Evolutionary conservation across 2,329 filamentous ascomycete species (phyloP).

Genomic region (Phaeoacremonium minimum): DNA sequence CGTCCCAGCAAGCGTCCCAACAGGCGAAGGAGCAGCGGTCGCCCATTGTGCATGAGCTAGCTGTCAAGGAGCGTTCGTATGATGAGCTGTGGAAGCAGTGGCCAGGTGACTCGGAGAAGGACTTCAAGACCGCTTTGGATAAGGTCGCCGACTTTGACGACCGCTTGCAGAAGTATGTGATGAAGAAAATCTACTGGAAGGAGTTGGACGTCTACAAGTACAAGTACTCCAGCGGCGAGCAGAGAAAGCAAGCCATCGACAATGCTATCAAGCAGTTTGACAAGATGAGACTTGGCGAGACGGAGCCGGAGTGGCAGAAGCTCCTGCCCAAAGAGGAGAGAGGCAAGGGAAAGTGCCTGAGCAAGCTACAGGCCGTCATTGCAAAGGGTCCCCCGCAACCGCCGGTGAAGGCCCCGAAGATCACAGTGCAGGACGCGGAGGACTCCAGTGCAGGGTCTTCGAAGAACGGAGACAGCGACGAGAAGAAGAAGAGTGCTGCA

Average conservation of each 20-base stretch:
- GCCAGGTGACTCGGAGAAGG: slow-evolving; percentile 42
- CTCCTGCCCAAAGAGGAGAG: slow-evolving; percentile 55
- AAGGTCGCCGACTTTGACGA: slow-evolving; percentile 54
- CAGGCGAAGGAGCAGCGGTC: slow-evolving; percentile 34
- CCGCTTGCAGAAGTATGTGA: slow-evolving; percentile 44
- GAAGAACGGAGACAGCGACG: slow-evolving; percentile 34
- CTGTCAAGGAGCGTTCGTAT: slow-evolving; percentile 45
- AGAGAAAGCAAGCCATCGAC: slow-evolving; percentile 57
- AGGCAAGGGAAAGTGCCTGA: slow-evolving; percentile 56
- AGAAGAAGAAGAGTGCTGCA: slow-evolving; percentile 20
- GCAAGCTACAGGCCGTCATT: slow-evolving; percentile 56
- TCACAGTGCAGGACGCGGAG: slow-evolving; percentile 46
- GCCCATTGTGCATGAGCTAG: slow-evolving; percentile 57
- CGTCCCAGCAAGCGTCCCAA: slow-evolving; percentile 50
- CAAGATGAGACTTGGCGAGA: slow-evolving; percentile 49
- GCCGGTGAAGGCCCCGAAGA: slow-evolving; percentile 47
- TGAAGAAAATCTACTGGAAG: slow-evolving; percentile 56
- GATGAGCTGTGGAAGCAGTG: slow-evolving; percentile 46
- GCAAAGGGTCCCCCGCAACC: slow-evolving; percentile 44
- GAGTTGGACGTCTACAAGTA: slow-evolving; percentile 63
- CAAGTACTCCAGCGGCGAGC: slow-evolving; percentile 46
- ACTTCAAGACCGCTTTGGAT: slow-evolving; percentile 48
- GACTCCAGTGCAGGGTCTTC: slow-evolving; percentile 32
- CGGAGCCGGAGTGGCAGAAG: slow-evolving; percentile 57
- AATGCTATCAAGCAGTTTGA: slow-evolving; percentile 58